These are phyloP conservation scores for Xylaria cubensis DNA, from an alignment of 495 filamentous ascomycete genomes.

Conservation along the genomic window DNA sequence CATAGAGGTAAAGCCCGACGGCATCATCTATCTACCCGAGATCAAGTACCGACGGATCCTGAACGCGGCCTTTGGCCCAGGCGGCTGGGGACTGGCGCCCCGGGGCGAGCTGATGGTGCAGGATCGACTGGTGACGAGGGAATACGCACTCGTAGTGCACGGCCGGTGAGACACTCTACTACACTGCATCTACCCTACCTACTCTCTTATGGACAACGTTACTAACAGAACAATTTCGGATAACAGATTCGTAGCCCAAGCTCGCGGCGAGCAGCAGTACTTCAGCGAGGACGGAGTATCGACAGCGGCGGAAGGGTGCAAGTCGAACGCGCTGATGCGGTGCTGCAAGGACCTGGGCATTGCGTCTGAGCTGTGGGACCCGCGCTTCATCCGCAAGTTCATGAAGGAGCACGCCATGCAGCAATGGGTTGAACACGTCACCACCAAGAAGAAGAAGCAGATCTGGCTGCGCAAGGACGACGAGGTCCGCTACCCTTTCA, in stretches of 20 bases:
- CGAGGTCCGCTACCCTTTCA: conserved; percentile 78
- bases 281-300: conserved; percentile 91
- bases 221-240: conserved; percentile 9
- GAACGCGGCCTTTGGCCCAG: conserved; percentile 91
- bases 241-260: conserved; percentile 82
- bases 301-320: conserved; percentile 96
- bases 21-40: conserved; percentile 94
- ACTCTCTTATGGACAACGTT: neutral
- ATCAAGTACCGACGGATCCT: conserved; percentile 97
- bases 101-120: conserved; percentile 91
- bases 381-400: conserved; percentile 80
- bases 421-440: conserved; percentile 69
- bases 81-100: conserved; percentile 93
- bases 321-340: conserved; percentile 94
- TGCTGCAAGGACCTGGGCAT: conserved; percentile 98
- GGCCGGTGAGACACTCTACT: conserved; percentile 70
- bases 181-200: neutral
- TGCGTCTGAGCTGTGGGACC: conserved; percentile 96
- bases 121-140: conserved; percentile 84
- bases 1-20: conserved; percentile 95
- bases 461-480: conserved; percentile 89
- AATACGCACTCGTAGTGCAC: conserved; percentile 90
- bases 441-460: conserved; percentile 86
- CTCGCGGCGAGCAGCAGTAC: conserved; percentile 94
- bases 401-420: conserved; percentile 68